Evolutionary conservation across 2,329 filamentous ascomycete genomes (phyloP).

Genomic region (Xylaria polymorpha): DNA sequence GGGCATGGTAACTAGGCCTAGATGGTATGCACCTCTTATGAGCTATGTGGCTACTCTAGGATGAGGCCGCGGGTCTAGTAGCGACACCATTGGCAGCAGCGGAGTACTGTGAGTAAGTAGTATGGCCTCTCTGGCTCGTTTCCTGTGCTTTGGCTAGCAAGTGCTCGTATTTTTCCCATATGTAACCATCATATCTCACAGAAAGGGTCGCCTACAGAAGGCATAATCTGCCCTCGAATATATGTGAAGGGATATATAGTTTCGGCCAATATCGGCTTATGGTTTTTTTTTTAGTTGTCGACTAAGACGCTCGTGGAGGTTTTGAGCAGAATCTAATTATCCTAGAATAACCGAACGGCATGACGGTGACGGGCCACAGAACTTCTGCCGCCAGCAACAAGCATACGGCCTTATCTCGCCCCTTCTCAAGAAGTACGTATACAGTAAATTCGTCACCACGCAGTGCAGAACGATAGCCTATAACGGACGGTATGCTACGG

Average conservation of each 20-base stretch:
- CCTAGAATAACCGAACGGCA: conserved; percentile 26
- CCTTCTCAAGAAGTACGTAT: background rate
- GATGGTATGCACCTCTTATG: conserved; percentile 30
- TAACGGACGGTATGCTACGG: background rate
- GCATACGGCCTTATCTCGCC: conserved; percentile 9
- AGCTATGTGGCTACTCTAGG: conserved; percentile 18
- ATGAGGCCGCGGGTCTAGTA: conserved; percentile 21
- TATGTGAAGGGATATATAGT: conserved; percentile 4
- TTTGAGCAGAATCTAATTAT: conserved; percentile 18
- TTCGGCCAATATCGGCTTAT: conserved; percentile 41
- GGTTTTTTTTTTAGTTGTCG: background rate
- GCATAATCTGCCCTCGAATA: conserved; percentile 28
- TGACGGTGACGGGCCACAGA: conserved; percentile 7
- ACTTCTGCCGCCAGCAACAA: conserved; percentile 7
- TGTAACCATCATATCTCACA: conserved; percentile 22
- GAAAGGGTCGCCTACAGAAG: conserved; percentile 11
- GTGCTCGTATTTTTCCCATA: background rate
- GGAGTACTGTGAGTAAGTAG: background rate
- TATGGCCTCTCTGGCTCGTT: conserved; percentile 6
- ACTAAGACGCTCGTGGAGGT: background rate
- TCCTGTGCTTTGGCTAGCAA: background rate
- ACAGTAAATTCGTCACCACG: conserved; percentile 11
- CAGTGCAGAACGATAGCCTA: background rate
- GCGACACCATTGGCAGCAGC: conserved; percentile 28
- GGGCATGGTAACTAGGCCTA: conserved; percentile 19